phyloP scores from a whole-genome alignment of 257 asterid species.

The Datura wrightii region DNA sequence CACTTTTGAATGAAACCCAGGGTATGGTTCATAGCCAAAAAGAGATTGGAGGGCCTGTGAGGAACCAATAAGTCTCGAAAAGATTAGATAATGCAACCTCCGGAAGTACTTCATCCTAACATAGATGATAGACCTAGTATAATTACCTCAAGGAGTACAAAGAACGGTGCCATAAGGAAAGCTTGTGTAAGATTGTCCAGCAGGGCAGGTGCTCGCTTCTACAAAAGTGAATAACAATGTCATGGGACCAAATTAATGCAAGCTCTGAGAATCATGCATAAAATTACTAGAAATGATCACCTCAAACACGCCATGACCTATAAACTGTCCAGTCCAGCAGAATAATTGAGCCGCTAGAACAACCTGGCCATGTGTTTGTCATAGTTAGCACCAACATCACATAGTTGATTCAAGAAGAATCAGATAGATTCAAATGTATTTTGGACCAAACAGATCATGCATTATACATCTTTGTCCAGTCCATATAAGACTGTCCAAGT shows the following conservation, averaged over 20 bases:
- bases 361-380: conserved; percentile 55
- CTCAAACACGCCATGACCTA: conserved; percentile 96
- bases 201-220: conserved; percentile 99
- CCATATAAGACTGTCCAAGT: not conserved
- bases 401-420: conserved; percentile 26
- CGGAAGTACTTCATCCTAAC: not conserved
- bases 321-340: conserved; percentile 94
- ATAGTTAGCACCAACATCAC: conserved; percentile 30
- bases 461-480: not conserved
- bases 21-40: conserved; percentile 83
- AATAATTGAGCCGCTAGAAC: conserved; percentile 81
- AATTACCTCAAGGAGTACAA: conserved; percentile 86
- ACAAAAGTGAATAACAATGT: conserved; percentile 30
- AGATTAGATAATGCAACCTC: not conserved
- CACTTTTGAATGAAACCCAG: conserved; percentile 77
- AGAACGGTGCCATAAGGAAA: conserved; percentile 93
- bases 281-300: conserved; percentile 45
- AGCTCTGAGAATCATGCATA: not conserved
- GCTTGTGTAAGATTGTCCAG: conserved; percentile 94
- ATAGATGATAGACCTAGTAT: conserved; percentile 20
- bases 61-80: conserved; percentile 18
- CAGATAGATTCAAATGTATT: conserved; percentile 20
- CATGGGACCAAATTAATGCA: conserved; percentile 1
- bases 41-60: conserved; percentile 67
- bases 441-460: not conserved